Evolutionary conservation across 257 asterid species (phyloP).

Genomic region (Prunella vulgaris): DNA sequence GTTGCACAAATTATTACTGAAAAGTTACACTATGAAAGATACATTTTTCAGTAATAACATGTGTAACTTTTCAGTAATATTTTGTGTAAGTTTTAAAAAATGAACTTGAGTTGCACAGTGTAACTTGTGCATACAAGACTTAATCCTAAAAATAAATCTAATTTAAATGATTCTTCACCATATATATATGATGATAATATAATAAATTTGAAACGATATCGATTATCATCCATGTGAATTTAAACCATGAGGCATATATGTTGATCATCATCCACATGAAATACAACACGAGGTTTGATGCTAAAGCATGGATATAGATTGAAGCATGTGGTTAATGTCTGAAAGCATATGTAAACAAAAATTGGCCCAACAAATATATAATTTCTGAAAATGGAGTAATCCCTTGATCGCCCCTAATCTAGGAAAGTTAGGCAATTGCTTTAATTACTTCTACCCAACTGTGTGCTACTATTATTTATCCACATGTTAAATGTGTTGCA

Average conservation of each 20-base stretch:
- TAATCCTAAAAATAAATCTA: too few relatives aligned
- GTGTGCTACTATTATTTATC: conserved; percentile 2
- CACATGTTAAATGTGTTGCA: conserved; percentile 20
- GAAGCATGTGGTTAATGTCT: conserved; percentile 14
- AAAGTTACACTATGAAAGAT: too few relatives aligned
- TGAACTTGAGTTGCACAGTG: too few relatives aligned
- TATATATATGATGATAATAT: too few relatives aligned
- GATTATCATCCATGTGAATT: too few relatives aligned
- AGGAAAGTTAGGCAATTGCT: conserved; percentile 22
- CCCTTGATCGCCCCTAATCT: neutral
- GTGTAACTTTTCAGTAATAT: too few relatives aligned
- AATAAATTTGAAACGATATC: too few relatives aligned
- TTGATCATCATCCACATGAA: neutral
- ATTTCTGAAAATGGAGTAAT: neutral
- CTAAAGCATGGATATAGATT: neutral
- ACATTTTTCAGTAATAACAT: too few relatives aligned
- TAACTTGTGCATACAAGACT: too few relatives aligned
- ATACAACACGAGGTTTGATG: neutral
- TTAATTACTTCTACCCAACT: conserved; percentile 19
- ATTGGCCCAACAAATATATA: neutral
- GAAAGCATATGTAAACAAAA: neutral
- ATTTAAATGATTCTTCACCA: too few relatives aligned
- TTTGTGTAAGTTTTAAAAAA: too few relatives aligned
- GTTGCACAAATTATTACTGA: too few relatives aligned
- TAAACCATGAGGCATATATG: neutral